Percentiles rank a stretch among this genome's conserved stretches.
Evolutionary conservation across 345 rosid species (phyloP).

Genomic region (Lumnitzera racemosa): DNA sequence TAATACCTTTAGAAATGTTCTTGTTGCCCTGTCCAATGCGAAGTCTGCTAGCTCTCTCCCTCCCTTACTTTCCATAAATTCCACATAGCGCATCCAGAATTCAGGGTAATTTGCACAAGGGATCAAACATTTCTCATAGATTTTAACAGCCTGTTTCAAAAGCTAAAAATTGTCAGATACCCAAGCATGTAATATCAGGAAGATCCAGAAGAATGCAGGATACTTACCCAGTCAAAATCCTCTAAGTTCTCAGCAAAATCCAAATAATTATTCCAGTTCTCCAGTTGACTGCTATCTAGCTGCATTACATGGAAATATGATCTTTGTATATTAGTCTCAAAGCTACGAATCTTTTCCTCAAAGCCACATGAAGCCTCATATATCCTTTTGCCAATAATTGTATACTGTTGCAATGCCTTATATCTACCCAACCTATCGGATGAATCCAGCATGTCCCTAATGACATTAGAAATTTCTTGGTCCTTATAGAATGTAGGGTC

Average conservation of each 20-base stretch:
- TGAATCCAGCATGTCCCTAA: conserved; percentile 54
- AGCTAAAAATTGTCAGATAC: background rate
- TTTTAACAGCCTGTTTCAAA: conserved; percentile 53
- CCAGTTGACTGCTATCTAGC: conserved; percentile 50
- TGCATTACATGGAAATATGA: conserved; percentile 75
- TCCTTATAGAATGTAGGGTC: conserved; percentile 32
- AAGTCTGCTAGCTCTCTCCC: conserved; percentile 85
- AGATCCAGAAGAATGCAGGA: conserved; percentile 6
- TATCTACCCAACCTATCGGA: conserved; percentile 38
- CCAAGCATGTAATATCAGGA: conserved; percentile 5
- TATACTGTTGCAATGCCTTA: conserved; percentile 50
- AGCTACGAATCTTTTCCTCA: conserved; percentile 44
- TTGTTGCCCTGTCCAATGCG: conserved; percentile 66
- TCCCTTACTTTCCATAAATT: conserved; percentile 76
- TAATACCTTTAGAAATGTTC: conserved; percentile 63
- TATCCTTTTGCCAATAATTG: conserved; percentile 47
- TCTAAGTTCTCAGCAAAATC: conserved; percentile 65
- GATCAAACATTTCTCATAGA: conserved; percentile 84
- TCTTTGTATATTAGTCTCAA: conserved; percentile 59
- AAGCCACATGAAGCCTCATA: conserved; percentile 44
- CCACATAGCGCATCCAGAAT: conserved; percentile 91
- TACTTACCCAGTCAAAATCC: conserved; percentile 88
- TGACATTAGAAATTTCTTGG: conserved; percentile 36
- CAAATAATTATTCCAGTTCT: conserved; percentile 80
- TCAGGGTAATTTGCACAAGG: conserved; percentile 81